These are phyloP conservation scores for Urtica urens DNA, from an alignment of 306 rosid genomes.

Conservation along the genomic window DNA sequence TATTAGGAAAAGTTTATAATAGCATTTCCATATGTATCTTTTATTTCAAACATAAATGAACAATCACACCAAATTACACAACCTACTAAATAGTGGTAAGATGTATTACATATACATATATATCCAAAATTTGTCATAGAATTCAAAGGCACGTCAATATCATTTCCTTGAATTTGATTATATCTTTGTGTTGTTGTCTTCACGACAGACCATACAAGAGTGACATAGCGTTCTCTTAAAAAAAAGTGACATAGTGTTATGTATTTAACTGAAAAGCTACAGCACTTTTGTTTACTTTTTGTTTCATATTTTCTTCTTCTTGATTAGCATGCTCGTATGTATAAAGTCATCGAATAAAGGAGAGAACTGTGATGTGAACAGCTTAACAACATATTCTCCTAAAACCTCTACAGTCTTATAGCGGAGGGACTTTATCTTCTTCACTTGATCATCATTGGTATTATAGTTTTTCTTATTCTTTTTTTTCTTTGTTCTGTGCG, in stretches of 20 bases:
- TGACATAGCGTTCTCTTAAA: constrained; percentile 4
- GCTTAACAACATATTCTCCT: constrained; percentile 23
- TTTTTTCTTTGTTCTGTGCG: neutral
- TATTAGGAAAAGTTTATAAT: too few species aligned
- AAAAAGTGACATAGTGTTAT: too few species aligned
- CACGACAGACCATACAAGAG: neutral
- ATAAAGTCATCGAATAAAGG: constrained; percentile 11
- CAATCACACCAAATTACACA: too few species aligned
- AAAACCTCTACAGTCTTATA: constrained; percentile 6
- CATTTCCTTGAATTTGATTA: neutral
- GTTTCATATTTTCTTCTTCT: neutral
- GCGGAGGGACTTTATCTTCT: neutral
- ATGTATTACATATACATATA: too few species aligned
- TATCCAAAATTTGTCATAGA: too few species aligned
- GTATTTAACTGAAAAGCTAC: constrained; percentile 15
- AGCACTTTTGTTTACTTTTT: neutral
- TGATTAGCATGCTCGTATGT: constrained; percentile 20
- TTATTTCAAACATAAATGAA: too few species aligned
- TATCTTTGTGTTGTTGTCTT: constrained; percentile 5
- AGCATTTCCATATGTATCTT: too few species aligned
- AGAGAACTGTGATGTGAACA: neutral
- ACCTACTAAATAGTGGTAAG: too few species aligned
- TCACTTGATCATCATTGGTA: neutral
- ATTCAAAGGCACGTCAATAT: neutral
- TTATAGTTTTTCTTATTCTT: neutral